Evolutionary conservation across 164 flowering plant species (phyloP).

Genomic region (Tetracentron sinense): DNA sequence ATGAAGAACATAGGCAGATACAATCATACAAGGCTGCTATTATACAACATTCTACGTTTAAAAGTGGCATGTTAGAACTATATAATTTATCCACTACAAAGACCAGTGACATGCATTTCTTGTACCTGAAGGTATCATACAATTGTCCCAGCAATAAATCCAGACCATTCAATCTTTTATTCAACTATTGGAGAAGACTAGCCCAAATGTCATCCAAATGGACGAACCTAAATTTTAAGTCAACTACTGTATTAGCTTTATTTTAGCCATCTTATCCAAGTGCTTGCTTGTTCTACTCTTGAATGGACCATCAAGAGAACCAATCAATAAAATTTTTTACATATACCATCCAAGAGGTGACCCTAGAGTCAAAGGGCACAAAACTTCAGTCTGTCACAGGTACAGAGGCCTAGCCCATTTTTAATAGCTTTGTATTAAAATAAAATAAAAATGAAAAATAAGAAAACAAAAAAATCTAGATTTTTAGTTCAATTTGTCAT

Average conservation of each 20-base stretch:
- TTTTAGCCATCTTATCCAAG: not conserved
- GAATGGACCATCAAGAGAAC: not conserved
- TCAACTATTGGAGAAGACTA: no score
- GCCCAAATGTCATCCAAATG: not conserved
- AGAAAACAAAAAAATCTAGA: not conserved
- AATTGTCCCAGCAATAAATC: no score
- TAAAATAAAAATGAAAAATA: no score
- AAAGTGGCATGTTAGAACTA: not conserved
- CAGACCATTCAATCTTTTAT: no score
- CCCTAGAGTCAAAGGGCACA: not conserved
- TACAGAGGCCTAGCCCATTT: not conserved
- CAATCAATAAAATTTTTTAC: not conserved
- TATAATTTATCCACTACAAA: not conserved
- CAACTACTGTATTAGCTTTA: not conserved
- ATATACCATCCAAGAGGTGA: not conserved
- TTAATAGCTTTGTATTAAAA: not conserved
- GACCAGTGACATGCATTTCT: not conserved
- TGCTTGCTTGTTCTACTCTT: not conserved
- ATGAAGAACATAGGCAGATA: not conserved
- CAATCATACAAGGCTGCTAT: no score
- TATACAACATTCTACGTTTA: not conserved
- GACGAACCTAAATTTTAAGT: not conserved
- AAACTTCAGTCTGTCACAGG: not conserved
- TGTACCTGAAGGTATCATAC: no score
- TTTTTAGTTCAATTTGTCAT: not conserved